Evolutionary conservation across 2,329 filamentous ascomycete species (phyloP), one percentile per base, ranked within the genome.

Genomic region (Venturia oleaginea): DNA sequence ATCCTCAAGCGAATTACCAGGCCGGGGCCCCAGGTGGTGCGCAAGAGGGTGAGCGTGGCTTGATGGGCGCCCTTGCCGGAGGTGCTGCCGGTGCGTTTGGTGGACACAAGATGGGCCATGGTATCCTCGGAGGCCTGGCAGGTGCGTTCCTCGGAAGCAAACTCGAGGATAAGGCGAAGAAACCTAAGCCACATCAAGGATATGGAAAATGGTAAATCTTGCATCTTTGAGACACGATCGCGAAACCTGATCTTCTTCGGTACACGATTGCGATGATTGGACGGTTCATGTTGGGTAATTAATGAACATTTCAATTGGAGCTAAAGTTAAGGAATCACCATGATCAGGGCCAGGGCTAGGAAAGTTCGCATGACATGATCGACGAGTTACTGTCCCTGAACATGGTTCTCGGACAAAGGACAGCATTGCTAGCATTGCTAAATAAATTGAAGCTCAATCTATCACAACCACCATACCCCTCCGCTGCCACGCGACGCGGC

Each of bases 61-160:
- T 86, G 5, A 79, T 82, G 69, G 82, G 84, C 59, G 80, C 83
- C 3, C 72, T 85, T 4, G 81, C 80, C 17, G 84, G 84, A 54
- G 83, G 81, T 54, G 77, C 82, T 3, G 81, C 83, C 4, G 84
- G 84, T 1, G 81, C 80, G 67, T 80, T 81, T 67, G 75, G 83
- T 6, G 84, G 84, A 22, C 76, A 79, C 69, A 83, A 84, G 71
- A 77, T 82, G 68, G 80, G 77, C 27, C 82, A 84, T 68, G 82
- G 82, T 3, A 73, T 86, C 37, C 71, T 87, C 11, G 84, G 84
- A 13, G 80, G 83, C 0, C 71, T 86, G 34, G 81, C 82, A 4
- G 84, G 84, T 64, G 84, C 83, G 0, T 77, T 86, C 57, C 64
- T 81, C 2, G 84, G 84, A 1, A 79, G 76, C 70, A 81, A 84